Percentiles rank a stretch among this genome's conserved stretches.
These are phyloP conservation scores for Alternaria sp. DNA, from an alignment of 2,329 filamentous ascomycete species.

Conservation along the genomic window DNA sequence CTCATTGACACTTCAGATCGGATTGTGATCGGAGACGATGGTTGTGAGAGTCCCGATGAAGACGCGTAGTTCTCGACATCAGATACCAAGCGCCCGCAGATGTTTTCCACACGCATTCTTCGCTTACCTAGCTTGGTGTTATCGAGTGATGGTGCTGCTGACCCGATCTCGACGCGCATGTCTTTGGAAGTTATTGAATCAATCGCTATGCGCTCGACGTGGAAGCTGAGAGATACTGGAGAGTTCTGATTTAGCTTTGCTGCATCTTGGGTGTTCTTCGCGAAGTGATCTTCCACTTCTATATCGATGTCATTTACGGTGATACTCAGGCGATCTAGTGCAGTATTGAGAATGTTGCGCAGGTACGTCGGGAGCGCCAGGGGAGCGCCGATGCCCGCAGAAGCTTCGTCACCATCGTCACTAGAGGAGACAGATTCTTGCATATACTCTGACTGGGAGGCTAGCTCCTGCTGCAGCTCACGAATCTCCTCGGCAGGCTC, in stretches of 20 bases:
- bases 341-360: slow-evolving; percentile 75
- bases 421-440: slow-evolving; percentile 67
- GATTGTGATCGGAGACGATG: slow-evolving; percentile 65
- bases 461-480: slow-evolving; percentile 73
- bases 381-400: slow-evolving; percentile 73
- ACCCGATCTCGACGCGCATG: slow-evolving; percentile 32
- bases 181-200: slow-evolving; percentile 63
- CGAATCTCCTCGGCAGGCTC: slow-evolving; percentile 71
- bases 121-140: slow-evolving; percentile 69
- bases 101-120: slow-evolving; percentile 68
- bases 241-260: slow-evolving; percentile 58
- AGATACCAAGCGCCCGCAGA: slow-evolving; percentile 71
- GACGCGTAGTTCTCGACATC: slow-evolving; percentile 72
- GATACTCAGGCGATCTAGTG: slow-evolving; percentile 75
- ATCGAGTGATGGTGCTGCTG: slow-evolving; percentile 16
- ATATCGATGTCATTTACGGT: slow-evolving; percentile 71
- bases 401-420: slow-evolving; percentile 68
- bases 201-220: slow-evolving; percentile 70
- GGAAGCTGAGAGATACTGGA: slow-evolving; percentile 70
- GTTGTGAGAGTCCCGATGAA: slow-evolving; percentile 65
- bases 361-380: slow-evolving; percentile 75
- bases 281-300: slow-evolving; percentile 66
- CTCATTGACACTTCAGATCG: slow-evolving; percentile 51
- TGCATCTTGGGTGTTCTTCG: slow-evolving; percentile 60
- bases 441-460: slow-evolving; percentile 68